phyloP scores from a whole-genome alignment of 345 rosid species.

The Salix viminalis region DNA sequence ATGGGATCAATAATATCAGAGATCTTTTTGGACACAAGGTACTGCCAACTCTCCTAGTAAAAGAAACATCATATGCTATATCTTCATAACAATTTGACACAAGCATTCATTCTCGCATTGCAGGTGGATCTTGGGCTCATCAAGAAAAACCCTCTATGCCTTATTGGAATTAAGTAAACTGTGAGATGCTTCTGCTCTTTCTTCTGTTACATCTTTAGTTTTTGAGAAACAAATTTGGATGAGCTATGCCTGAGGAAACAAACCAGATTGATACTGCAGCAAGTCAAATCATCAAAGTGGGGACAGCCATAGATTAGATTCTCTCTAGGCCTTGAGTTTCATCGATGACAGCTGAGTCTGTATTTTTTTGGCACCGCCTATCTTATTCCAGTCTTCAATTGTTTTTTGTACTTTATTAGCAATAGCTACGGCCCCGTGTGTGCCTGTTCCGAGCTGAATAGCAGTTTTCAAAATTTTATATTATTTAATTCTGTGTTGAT shows the following conservation, averaged over 20 bases:
- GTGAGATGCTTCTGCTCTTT: neutral
- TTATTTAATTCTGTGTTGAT: no score
- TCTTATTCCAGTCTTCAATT: neutral
- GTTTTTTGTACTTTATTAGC: neutral
- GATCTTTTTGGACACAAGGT: constrained; percentile 98
- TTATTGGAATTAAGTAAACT: constrained; percentile 48
- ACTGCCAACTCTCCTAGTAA: constrained; percentile 9
- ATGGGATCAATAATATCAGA: constrained; percentile 69
- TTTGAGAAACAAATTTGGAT: neutral
- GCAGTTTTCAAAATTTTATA: no score
- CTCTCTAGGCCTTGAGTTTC: neutral
- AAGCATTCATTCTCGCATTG: neutral
- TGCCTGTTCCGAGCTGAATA: no score
- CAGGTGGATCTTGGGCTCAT: constrained; percentile 89
- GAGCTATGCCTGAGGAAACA: neutral
- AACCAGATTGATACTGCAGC: neutral
- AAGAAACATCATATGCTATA: neutral
- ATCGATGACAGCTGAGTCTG: neutral
- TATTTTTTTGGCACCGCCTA: neutral
- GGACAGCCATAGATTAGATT: no score
- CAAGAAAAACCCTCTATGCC: constrained; percentile 68
- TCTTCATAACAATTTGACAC: neutral
- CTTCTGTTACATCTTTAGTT: neutral
- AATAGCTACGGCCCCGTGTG: neutral
- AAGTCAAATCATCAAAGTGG: no score